phyloP scores from a whole-genome alignment of 2,329 filamentous ascomycete genomes.

The Pseudogymnoascus sp. region DNA sequence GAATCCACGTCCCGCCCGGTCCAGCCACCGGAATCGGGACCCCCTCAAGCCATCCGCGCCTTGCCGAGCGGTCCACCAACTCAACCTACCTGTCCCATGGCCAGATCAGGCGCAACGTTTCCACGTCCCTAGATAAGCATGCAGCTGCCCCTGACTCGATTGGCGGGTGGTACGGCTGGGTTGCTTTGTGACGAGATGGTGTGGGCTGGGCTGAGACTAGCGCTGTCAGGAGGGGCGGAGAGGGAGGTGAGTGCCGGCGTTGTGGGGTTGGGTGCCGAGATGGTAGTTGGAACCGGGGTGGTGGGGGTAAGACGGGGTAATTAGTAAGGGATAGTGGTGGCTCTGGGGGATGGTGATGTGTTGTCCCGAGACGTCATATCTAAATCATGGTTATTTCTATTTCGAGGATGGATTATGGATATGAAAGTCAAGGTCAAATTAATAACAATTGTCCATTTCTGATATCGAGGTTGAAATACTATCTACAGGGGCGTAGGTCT shows the following conservation, averaged over 20 bases:
- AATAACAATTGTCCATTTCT: not conserved
- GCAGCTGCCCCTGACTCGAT: not conserved
- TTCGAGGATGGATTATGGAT: not conserved
- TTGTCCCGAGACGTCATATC: not conserved
- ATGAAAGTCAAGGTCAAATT: not conserved
- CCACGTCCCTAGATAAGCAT: not conserved
- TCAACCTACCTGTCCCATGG: not conserved
- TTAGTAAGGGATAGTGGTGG: not conserved
- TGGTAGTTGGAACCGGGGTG: not conserved
- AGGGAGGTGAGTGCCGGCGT: not conserved
- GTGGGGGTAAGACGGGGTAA: not conserved
- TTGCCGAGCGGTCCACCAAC: not conserved
- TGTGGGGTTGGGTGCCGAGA: not conserved
- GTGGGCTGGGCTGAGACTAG: not conserved
- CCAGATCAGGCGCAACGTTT: not conserved
- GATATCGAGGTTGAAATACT: not conserved
- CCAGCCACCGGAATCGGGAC: not conserved
- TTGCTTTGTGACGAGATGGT: not conserved
- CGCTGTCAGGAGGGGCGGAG: not conserved
- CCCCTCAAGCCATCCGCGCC: not conserved
- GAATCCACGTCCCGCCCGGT: not conserved
- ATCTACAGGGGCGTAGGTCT: no score
- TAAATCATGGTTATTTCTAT: not conserved
- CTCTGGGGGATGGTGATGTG: not conserved
- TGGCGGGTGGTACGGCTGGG: not conserved